Conservation (phyloP, 2,329 filamentous ascomycete genomes). For the Clonostachys solani region DNA sequence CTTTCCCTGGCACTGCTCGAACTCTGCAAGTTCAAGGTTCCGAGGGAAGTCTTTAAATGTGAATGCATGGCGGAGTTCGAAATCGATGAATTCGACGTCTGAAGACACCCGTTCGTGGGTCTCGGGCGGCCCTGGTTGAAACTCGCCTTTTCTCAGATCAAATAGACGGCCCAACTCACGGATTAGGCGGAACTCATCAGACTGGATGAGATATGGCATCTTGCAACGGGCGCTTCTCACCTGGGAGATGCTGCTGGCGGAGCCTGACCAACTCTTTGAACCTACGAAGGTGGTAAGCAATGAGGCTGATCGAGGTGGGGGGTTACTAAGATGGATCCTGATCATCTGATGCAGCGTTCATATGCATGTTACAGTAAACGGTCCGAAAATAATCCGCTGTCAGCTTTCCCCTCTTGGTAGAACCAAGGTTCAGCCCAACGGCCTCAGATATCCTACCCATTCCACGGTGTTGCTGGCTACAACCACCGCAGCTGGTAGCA, state of each 20-base stretch:
- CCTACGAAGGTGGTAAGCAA: no score
- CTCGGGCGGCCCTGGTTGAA: not conserved
- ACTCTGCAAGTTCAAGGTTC: not conserved
- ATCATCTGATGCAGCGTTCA: no score
- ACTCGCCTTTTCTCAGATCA: not conserved
- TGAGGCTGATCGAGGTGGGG: no score
- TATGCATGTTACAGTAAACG: no score
- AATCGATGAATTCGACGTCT: not conserved
- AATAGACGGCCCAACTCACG: not conserved
- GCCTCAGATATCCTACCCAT: not conserved
- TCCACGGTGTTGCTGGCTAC: not conserved
- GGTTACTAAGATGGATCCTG: no score
- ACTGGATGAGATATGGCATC: conserved; percentile 1
- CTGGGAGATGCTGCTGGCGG: no score
- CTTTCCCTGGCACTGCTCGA: not conserved
- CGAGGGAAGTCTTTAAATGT: not conserved
- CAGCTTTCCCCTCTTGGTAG: no score
- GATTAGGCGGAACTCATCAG: not conserved
- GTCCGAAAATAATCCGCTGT: no score
- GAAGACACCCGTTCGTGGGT: not conserved
- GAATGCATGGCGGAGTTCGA: not conserved
- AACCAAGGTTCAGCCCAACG: no score
- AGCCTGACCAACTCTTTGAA: no score
- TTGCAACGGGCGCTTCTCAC: not conserved
- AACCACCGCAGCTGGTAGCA: not conserved